A percentile compares a stretch with the other conserved stretches of the same genome.
These are phyloP conservation scores for Neurospora sp. DNA, from an alignment of 495 filamentous ascomycete species.

Conservation along the genomic window DNA sequence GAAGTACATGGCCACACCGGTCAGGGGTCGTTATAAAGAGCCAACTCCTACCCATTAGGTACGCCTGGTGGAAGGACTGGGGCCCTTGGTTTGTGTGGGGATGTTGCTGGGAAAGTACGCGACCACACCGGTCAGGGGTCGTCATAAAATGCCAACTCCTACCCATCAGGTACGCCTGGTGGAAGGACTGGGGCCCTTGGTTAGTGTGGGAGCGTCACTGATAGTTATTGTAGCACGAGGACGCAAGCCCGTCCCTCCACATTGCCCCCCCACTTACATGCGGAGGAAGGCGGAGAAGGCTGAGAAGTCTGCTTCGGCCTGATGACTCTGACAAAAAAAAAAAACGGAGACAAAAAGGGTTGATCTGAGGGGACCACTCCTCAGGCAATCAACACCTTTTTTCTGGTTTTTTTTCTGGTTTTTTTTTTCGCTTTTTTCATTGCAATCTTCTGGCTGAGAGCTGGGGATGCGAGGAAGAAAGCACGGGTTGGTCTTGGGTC, in stretches of 20 bases:
- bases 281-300: no score
- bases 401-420: no score
- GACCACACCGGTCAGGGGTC: neutral
- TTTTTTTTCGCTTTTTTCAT: no score
- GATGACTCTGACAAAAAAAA: no score
- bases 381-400: no score
- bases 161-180: constrained; percentile 2
- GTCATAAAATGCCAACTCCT: constrained; percentile 2
- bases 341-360: no score
- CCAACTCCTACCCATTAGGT: constrained; percentile 5
- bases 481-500: no score
- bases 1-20: neutral
- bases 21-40: constrained; percentile 1
- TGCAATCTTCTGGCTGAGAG: no score
- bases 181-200: constrained; percentile 5
- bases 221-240: neutral
- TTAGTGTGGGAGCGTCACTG: neutral
- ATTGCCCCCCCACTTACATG: no score
- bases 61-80: constrained; percentile 2
- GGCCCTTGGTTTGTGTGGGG: constrained; percentile 1
- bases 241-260: neutral
- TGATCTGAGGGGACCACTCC: no score
- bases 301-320: no score
- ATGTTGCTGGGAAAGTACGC: neutral
- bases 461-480: no score